Conservation (phyloP, 768 basidiomycete species). For the Rhizopogon vesiculosus region DNA sequence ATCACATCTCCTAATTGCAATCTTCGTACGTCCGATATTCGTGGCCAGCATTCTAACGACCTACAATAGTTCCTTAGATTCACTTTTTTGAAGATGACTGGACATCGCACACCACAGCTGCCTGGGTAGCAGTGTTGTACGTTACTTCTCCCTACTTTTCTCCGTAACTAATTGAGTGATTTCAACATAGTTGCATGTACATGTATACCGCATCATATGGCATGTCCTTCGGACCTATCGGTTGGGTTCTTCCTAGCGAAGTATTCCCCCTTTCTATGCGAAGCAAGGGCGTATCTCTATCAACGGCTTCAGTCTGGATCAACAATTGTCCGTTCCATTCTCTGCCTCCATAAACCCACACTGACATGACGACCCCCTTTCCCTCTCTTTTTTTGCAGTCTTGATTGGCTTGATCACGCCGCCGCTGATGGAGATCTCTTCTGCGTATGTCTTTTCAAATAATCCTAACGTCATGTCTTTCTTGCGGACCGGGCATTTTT, state of each 20-base stretch:
- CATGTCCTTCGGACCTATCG: conserved; percentile 71
- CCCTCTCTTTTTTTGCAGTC: conserved; percentile 36
- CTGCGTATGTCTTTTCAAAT: conserved; percentile 38
- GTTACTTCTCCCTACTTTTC: conserved; percentile 14
- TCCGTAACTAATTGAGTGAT: background rate
- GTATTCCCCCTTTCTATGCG: conserved; percentile 77
- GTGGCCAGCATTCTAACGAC: background rate
- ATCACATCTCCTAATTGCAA: conserved; percentile 61
- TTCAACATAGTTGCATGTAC: conserved; percentile 53
- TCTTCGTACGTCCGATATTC: conserved; percentile 40
- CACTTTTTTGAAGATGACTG: conserved; percentile 49
- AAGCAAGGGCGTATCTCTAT: conserved; percentile 77
- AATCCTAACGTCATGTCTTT: background rate
- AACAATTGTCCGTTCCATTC: conserved; percentile 59
- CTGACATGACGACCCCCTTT: background rate
- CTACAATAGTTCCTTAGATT: conserved; percentile 29
- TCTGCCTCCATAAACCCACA: background rate
- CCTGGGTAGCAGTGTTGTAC: conserved; percentile 68
- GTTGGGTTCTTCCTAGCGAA: conserved; percentile 82
- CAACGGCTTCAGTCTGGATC: conserved; percentile 83
- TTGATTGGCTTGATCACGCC: conserved; percentile 74
- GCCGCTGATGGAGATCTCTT: conserved; percentile 53
- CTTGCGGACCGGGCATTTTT: background rate
- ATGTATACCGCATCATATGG: conserved; percentile 76
- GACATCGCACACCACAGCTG: conserved; percentile 50